phyloP scores from a whole-genome alignment of 192 early-diverging fungal genomes.

The Gaertneriomyces sp. region DNA sequence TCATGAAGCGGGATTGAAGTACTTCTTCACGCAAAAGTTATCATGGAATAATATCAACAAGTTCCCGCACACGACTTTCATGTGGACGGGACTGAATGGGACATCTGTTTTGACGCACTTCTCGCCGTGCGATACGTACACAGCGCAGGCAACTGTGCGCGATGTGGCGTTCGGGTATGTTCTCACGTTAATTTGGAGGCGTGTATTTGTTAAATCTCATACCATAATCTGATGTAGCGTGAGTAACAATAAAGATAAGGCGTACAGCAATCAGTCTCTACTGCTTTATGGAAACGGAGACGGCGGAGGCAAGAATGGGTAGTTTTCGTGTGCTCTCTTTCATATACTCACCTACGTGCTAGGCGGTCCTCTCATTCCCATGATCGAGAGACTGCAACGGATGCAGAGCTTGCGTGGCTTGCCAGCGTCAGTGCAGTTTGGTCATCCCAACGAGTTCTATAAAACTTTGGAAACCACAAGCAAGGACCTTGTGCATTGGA shows the following conservation, averaged over 20 bases:
- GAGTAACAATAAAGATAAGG: constrained; percentile 83
- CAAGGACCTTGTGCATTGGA: constrained; percentile 76
- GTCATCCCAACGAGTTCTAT: constrained; percentile 81
- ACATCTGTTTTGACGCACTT: constrained; percentile 84
- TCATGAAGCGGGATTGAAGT: constrained; percentile 62
- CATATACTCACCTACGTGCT: neutral
- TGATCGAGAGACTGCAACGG: constrained; percentile 80
- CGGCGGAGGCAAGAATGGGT: constrained; percentile 66
- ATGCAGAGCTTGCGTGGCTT: constrained; percentile 76
- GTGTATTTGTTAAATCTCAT: neutral
- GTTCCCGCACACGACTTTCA: constrained; percentile 96
- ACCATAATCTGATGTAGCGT: constrained; percentile 45
- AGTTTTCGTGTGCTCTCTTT: neutral
- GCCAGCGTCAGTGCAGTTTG: constrained; percentile 69
- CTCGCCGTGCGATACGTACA: constrained; percentile 87
- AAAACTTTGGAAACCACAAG: constrained; percentile 68
- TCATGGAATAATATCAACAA: constrained; percentile 99
- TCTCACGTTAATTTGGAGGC: neutral
- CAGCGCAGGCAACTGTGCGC: constrained; percentile 51
- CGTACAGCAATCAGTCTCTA: constrained; percentile 79
- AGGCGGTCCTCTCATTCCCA: constrained; percentile 72
- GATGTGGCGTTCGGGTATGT: constrained; percentile 42
- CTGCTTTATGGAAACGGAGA: constrained; percentile 95
- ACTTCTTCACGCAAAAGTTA: constrained; percentile 98
- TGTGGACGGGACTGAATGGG: constrained; percentile 87